Evolutionary conservation across 257 asterid genomes (phyloP), one percentile per base, ranked within the genome.

Genomic region (Solanum pennellii): DNA sequence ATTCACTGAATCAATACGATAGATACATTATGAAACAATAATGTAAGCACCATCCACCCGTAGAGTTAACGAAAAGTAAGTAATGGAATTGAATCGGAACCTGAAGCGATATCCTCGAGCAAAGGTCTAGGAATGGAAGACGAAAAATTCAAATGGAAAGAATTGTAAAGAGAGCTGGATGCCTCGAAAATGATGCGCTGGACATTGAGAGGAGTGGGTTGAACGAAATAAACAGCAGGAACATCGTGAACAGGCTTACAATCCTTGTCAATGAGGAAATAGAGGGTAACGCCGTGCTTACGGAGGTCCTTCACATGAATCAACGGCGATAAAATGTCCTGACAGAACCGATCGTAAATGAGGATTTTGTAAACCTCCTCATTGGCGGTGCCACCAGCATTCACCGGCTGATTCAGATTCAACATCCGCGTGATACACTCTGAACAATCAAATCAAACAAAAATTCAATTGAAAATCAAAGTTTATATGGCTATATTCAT

Each of bases 291-390:
- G 73, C 98, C 98, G 87, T 97, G 99, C 91, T 94, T 94, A 33
- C 99, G 99, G 83, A 97, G 89, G 91, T 97, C 98, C 93, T 97
- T 97, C 87, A 97, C 98, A 88, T 93, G 99, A 95, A 97, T 97
- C 88, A 95, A 87, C 18, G 98, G 99, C 15, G 98, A 97, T 21
- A 97, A 89, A 82, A 95, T 93, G 89, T 93, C 95, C 88, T 94
- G 98, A 83, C 98, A 97, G 89, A 97, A 97, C 66, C 96, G 91
- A 71, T 97, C 98, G 92, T 93, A 97, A 94, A 97, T 94, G 92
- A 97, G 86, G 94, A 97, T 97, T 92, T 97, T 97, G 94, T 97
- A 97, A 2, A 95, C 98, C 89, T 97, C 98, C 88, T 95, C 98
- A 83, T 95, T 92, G 15, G 96, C 96, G 59, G 98, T 93, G 47